Evolutionary conservation across 2,329 filamentous ascomycete species (phyloP), one percentile per base, ranked within the genome.

Genomic region (Talaromyces piceae): DNA sequence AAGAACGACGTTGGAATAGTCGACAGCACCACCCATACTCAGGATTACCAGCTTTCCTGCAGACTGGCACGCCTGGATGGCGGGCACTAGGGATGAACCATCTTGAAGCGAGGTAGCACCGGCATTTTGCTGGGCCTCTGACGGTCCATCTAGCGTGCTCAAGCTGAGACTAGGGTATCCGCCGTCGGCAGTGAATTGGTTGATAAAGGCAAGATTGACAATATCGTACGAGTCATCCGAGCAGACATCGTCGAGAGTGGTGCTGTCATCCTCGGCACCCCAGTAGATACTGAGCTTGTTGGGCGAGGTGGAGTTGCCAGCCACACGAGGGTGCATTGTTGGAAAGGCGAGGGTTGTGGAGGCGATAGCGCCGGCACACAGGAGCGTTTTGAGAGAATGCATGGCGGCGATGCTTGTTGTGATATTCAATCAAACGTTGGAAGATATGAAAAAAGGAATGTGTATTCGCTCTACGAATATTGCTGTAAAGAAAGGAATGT

Each of bases 41-140:
- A 77, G 55, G 51, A 77, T 67, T 22, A 77, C 63, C 58, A 73
- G 75, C 51, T 74, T 66, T 22, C 74, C 71, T 30, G 62, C 61
- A 3, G 54, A 54, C 58, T 74, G 71, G 61, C 75, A 77, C 8
- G 62, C 67, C 6, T 63, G 59, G 48, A 77, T 75, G 16, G 71
- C 67, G 7, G 64, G 53, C 3, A 67, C 62, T 4, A 77, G 63
- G 31, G 59, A 57, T 6, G 69, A 69, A 45, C 73, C 75, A 49
- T 67, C 52, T 44, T 49, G 51, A n/a, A 53, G 43, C 30, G 46
- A 49, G 4, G 51, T 53, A 28, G 51, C 51, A 18, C 51, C 51
- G 20, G 47, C 51, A 33, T 49, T 47, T 16, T 50, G 41, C 28
- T 53, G 51, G 16, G 51, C 51, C 30, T 49, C 30, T 2, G 51